Evolutionary conservation across 257 asterid species (phyloP), one percentile per base, ranked within the genome.

Genomic region (Cordia subcordata): DNA sequence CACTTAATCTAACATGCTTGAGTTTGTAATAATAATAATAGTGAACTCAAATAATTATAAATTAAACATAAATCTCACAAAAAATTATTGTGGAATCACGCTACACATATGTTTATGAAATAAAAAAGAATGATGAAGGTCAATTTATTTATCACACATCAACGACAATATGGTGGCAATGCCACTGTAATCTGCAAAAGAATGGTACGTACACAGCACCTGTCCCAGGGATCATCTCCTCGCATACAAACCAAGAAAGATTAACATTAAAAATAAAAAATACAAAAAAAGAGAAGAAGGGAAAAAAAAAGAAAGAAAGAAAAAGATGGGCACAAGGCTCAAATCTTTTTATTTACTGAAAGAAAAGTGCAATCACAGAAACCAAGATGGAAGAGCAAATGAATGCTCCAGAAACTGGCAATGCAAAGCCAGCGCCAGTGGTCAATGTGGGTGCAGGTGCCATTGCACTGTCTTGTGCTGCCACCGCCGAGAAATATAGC

Each of bases 381-480:
- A 53, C 57, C 33, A 53, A 53, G 11, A 53, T 12, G 3, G 57
- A 53, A 11, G 38, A 53, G 11, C 17, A 53, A 20, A 53, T 2
- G 13, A 53, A 4, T 20, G 18, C 38, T 20, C 38, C 39, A 14
- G 57, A 53, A 21, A 53, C 38, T 0, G 38, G 57, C 17, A 53
- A 21, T 53, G 38, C 57, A 22, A 53, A 53, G 14, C 38, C 57
- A 53, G 14, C 57, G 13, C 57, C 57, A 15, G 38, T 22, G 27
- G 16, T 38, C 38, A 21, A 3, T 3, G 17, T 11, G 4, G 57
- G 57, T 18, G 57, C 10, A 20, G 57, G 57, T 8, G 57, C 57
- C 57, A 53, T 11, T 8, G 57, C 57, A 15, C 35, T 53, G 9
- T 53, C 38, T 53, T 53, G 57, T 22, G 57, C 57, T 15, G 12